Evolutionary conservation across 2,329 filamentous ascomycete genomes (phyloP), one percentile per base, ranked within the genome.

Genomic region (Colletotrichum sp.): DNA sequence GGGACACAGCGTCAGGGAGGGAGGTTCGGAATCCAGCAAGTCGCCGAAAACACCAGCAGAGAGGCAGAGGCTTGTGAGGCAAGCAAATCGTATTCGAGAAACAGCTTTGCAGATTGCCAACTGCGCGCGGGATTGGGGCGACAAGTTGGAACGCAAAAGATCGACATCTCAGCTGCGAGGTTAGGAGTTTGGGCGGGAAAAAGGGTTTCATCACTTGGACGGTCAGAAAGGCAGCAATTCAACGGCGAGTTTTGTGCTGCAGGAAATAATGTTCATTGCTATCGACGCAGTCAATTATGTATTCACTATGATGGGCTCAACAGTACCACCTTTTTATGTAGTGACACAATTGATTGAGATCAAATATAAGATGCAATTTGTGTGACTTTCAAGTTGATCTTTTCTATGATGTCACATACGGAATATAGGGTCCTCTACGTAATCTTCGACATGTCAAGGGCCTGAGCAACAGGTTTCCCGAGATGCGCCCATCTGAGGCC

Each of bases 1-100:
- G 80, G 74, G 80, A 6, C 76, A 77, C n/a, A 36, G 21, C 9
- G 57, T 77, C 5, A 30, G 70, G 36, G 76, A 77, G 16, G 65
- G 66, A n/a, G 55, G 30, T 3, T 26, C 59, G n/a, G 30, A 30
- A 13, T 24, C 57, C 5, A 21, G 15, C 15, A 30, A 55, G 15
- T 36, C 32, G 12, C 28, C 30, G 2, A 64, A 30, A 8, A 49
- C 69, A 10, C 57, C 64, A 12, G 24, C 34, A 3, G 76, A 77
- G 30, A 76, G 28, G n/a, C 55, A 13, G 4, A 72, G 24, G 21
- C 65, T 76, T 5, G 73, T 63, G 13, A 70, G 63, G 26, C 76
- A 77, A 30, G 76, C 76, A 6, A 30, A 32, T 6, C 30, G 73
- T 10, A 77, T 77, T 5, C 73, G 76, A 26, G 69, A 73, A n/a